phyloP scores from a whole-genome alignment of 164 flowering plant genomes.

The Saururus chinensis region DNA sequence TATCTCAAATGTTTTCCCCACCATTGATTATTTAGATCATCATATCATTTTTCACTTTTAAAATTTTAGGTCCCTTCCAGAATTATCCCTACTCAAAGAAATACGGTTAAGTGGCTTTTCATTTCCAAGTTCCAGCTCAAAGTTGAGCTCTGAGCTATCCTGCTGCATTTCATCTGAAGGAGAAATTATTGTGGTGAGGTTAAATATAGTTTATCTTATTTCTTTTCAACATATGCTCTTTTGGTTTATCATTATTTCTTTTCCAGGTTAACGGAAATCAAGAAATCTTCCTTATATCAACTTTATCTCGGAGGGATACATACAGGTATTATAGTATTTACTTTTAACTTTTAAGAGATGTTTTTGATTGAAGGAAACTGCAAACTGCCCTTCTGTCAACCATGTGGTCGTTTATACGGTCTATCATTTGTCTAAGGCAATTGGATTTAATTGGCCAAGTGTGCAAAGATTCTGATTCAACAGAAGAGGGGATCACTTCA shows the following conservation, averaged over 20 bases:
- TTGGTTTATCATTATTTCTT: constrained; percentile 1
- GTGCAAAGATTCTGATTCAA: constrained; percentile 27
- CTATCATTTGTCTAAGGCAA: constrained; percentile 22
- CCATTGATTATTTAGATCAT: no score
- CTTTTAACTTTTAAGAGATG: no score
- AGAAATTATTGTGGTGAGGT: constrained; percentile 62
- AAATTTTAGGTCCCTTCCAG: constrained; percentile 69
- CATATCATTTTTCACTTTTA: not conserved
- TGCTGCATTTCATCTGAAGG: constrained; percentile 57
- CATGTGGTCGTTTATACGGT: not conserved
- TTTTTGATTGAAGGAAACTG: no score
- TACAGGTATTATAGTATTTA: constrained; percentile 39
- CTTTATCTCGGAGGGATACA: constrained; percentile 31
- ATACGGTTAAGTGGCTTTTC: constrained; percentile 55
- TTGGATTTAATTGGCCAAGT: constrained; percentile 45
- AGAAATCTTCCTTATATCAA: constrained; percentile 55
- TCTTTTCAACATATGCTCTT: not conserved
- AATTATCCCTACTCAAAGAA: constrained; percentile 57
- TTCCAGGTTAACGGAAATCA: constrained; percentile 71
- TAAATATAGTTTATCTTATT: not conserved
- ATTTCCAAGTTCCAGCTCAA: constrained; percentile 26
- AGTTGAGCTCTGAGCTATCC: constrained; percentile 23
- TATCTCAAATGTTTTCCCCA: no score
- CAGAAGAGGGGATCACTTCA: constrained; percentile 21
- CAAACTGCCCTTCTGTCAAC: no score